Evolutionary conservation across 2,329 filamentous ascomycete species (phyloP).

Genomic region (Onygena corvina): DNA sequence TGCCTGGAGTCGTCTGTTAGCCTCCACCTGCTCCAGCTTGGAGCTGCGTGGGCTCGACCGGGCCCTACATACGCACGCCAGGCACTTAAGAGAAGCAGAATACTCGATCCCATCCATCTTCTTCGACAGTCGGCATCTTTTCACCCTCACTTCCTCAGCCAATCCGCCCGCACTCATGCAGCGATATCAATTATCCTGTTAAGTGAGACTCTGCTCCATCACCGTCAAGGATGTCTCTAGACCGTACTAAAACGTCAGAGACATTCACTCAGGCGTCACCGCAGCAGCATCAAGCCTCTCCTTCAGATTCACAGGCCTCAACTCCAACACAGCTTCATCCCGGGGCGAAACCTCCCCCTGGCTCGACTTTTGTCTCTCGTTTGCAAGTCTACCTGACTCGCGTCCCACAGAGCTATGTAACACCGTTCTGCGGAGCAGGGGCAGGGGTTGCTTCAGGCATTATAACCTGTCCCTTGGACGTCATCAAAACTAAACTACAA

Average conservation of each 20-base stretch:
- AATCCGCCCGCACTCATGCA: slow-evolving; percentile 31
- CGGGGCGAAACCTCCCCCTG: slow-evolving; percentile 22
- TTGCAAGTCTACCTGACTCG: slow-evolving; percentile 34
- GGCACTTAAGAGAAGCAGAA: not conserved
- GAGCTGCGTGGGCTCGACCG: slow-evolving; percentile 22
- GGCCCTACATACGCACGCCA: not conserved
- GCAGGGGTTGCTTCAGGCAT: slow-evolving; percentile 88
- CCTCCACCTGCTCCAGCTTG: slow-evolving; percentile 19
- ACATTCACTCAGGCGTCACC: slow-evolving; percentile 22
- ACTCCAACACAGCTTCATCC: slow-evolving; percentile 19
- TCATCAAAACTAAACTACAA: slow-evolving; percentile 97
- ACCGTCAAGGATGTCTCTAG: slow-evolving; percentile 35
- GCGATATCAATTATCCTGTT: slow-evolving; percentile 26
- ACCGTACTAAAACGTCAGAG: slow-evolving; percentile 30
- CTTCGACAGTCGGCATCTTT: not conserved
- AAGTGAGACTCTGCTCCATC: slow-evolving; percentile 29
- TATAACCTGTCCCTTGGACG: slow-evolving; percentile 91
- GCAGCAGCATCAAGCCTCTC: slow-evolving; percentile 18
- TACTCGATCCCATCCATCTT: not conserved
- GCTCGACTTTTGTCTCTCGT: slow-evolving; percentile 24
- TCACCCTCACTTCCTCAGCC: not conserved
- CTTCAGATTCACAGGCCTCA: slow-evolving; percentile 15
- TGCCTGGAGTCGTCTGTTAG: slow-evolving; percentile 18
- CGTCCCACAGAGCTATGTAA: slow-evolving; percentile 50
- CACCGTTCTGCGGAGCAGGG: slow-evolving; percentile 73